phyloP scores from a whole-genome alignment of 768 basidiomycete species.

The Neoboletus brunneissimus region DNA sequence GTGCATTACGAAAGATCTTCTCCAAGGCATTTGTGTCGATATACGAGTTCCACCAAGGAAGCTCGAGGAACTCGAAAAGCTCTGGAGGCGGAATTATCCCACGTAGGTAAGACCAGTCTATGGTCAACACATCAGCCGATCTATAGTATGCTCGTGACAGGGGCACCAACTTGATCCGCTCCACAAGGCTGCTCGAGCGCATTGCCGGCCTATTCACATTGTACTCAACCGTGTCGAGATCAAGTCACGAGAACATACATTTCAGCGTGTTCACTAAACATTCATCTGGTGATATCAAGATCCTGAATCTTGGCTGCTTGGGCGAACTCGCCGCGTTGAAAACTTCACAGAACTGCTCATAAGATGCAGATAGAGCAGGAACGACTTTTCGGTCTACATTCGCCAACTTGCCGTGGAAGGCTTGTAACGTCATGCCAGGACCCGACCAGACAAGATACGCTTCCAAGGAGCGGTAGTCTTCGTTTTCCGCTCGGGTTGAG shows the following conservation, averaged over 20 bases:
- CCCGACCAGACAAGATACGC: conserved; percentile 17
- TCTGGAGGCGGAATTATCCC: conserved; percentile 10
- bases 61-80: conserved; percentile 9
- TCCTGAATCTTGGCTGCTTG: not conserved
- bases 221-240: not conserved
- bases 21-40: not conserved
- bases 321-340: not conserved
- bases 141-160: not conserved
- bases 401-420: conserved; percentile 10
- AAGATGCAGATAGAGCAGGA: not conserved
- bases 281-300: not conserved
- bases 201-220: not conserved
- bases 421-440: conserved; percentile 3
- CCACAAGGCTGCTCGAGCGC: conserved; percentile 6
- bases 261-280: not conserved
- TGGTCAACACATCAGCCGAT: not conserved
- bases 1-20: conserved; percentile 3
- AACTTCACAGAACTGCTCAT: conserved; percentile 10
- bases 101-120: conserved; percentile 20
- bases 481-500: not conserved
- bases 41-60: conserved; percentile 18
- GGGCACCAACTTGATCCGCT: conserved; percentile 10
- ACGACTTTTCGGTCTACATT: conserved; percentile 10
- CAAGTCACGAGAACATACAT: conserved; percentile 4
- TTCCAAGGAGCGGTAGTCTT: conserved; percentile 4